Evolutionary conservation across 345 rosid genomes (phyloP), one percentile per base, ranked within the genome.

Genomic region (Heritiera fomes): DNA sequence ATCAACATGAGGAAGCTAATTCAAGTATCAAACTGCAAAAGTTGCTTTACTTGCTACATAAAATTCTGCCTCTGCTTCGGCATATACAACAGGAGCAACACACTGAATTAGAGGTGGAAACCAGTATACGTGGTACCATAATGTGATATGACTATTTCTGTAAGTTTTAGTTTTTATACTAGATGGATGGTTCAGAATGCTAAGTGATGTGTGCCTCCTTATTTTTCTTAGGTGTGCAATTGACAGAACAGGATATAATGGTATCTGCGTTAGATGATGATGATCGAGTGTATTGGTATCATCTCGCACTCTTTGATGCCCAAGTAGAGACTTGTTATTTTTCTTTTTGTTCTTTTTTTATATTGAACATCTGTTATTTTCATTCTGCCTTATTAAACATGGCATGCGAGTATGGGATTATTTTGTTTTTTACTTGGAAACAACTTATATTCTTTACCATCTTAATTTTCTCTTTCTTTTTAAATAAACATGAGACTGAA

Each of bases 281-380:
- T 18, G 91, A 88, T 80, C 85, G 91, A 73, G 81, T 88, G 63
- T 87, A 87, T 80, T 88, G 91, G 91, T 88, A 87, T 62, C 38
- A 34, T 70, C 78, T 77, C 69, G 15, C 73, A 73, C 82, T 78
- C 76, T 34, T 82, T 74, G 38, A 67, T 79, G 45, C 50, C 63
- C 49, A 23, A 23, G 66, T 17, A 49, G 20, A 45, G 47, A 45
- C 11, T 45, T 63, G 7, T 15, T 41, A 14, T 41, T 47, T 47
- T 47, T 13, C 0, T 70, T 23, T 47, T 69, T 0, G 5, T 45
- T 13, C 13, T 14, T 10, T 47, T 5, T 60, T 62, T 58, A 12
- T 34, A n/a, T 18, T 28, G 28, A 60, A 49, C 60, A 52, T 62
- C 43, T 32, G 11, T 23, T 32, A 13, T 34, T 11, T 59, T 59